These are phyloP conservation scores for Martiniozyma abietophila DNA, from an alignment of 805 yeast genomes.

Conservation along the genomic window DNA sequence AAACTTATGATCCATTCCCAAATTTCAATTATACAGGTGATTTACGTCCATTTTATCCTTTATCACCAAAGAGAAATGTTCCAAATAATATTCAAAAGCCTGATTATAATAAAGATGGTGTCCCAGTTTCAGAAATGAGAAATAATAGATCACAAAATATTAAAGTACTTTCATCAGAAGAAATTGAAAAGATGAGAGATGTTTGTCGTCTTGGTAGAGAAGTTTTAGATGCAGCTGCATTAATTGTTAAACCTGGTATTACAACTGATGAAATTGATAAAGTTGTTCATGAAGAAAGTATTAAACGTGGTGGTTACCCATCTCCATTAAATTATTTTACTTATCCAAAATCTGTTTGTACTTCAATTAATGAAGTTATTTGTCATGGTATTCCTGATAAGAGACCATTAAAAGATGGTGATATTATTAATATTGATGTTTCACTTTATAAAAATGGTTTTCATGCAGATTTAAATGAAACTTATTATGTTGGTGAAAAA, in stretches of 20 bases:
- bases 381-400: conserved; percentile 98
- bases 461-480: conserved; percentile 93
- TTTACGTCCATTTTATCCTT: conserved; percentile 72
- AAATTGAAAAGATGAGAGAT: conserved; percentile 62
- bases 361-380: conserved; percentile 88
- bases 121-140: conserved; percentile 68
- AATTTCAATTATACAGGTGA: conserved; percentile 64
- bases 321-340: conserved; percentile 91
- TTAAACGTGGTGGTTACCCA: conserved; percentile 86
- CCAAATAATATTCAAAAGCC: conserved; percentile 68
- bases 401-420: conserved; percentile 83
- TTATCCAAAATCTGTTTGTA: conserved; percentile 87
- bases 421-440: conserved; percentile 85
- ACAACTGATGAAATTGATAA: conserved; percentile 90
- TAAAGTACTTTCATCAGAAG: conserved; percentile 53
- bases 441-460: conserved; percentile 77
- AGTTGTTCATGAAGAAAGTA: conserved; percentile 78
- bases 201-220: conserved; percentile 78
- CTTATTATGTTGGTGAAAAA: conserved; percentile 91
- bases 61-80: conserved; percentile 59
- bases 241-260: conserved; percentile 73
- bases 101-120: conserved; percentile 76
- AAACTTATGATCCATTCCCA: conserved; percentile 82
- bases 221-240: conserved; percentile 82
- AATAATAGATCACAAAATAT: conserved; percentile 63